These are phyloP conservation scores for Clavariopsis aquatica DNA, from an alignment of 495 filamentous ascomycete species.

Conservation along the genomic window DNA sequence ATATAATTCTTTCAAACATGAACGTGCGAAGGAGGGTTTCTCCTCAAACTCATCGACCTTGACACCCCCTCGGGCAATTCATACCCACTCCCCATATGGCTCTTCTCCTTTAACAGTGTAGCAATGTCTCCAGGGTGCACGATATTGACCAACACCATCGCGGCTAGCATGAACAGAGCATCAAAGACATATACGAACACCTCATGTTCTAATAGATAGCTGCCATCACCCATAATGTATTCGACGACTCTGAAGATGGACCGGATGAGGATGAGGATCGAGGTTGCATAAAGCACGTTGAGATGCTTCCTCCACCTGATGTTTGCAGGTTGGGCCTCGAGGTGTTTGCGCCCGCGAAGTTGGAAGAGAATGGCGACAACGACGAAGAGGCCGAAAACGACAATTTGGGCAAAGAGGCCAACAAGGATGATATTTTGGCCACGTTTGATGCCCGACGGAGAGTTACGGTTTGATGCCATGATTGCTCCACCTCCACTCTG, in stretches of 20 bases:
- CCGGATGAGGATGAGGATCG: constrained; percentile 61
- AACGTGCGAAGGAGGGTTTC: not conserved
- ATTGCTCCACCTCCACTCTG: constrained; percentile 49
- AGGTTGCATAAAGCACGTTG: constrained; percentile 54
- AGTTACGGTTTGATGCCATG: constrained; percentile 32
- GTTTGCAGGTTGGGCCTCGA: constrained; percentile 17
- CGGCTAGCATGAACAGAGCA: constrained; percentile 57
- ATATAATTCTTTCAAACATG: not conserved
- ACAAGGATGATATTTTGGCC: constrained; percentile 45
- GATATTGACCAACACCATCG: constrained; percentile 53
- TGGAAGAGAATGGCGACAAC: constrained; percentile 48
- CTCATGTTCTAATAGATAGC: constrained; percentile 57
- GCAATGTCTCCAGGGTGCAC: constrained; percentile 47
- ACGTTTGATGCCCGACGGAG: constrained; percentile 6
- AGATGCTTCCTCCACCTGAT: constrained; percentile 57
- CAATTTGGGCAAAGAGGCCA: constrained; percentile 50
- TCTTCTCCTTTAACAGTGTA: constrained; percentile 23
- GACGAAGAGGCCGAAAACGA: constrained; percentile 52
- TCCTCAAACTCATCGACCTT: not conserved
- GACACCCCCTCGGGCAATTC: not conserved
- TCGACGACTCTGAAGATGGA: constrained; percentile 64
- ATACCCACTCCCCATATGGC: not conserved
- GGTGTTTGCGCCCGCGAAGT: constrained; percentile 40
- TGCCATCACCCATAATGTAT: constrained; percentile 58
- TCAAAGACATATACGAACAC: constrained; percentile 67